These are phyloP conservation scores for Trypanosoma conorhini DNA, from an alignment of 208 protist species.

Conservation along the genomic window DNA sequence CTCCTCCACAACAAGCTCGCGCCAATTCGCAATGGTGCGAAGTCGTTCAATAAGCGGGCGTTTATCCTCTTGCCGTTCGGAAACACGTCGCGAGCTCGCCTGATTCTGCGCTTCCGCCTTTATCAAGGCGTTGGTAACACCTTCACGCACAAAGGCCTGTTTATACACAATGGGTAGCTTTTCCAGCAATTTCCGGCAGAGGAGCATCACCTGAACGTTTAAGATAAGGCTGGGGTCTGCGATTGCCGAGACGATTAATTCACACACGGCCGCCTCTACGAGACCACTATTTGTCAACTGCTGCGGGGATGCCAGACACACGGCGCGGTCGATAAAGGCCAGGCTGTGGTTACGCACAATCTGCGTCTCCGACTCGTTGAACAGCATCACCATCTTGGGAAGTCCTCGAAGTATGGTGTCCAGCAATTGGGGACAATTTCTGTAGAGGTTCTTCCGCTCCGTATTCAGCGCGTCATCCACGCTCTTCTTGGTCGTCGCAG, in stretches of 20 bases:
- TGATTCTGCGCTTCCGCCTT: slow-evolving; percentile 36
- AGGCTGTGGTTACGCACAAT: slow-evolving; percentile 43
- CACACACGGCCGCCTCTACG: slow-evolving; percentile 39
- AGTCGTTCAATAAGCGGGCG: slow-evolving; percentile 14
- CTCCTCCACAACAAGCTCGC: slow-evolving; percentile 42
- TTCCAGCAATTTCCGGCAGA: slow-evolving; percentile 61
- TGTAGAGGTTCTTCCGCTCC: slow-evolving; percentile 41
- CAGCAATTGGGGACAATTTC: slow-evolving; percentile 48
- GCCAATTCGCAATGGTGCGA: slow-evolving; percentile 39
- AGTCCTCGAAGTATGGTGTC: slow-evolving; percentile 50
- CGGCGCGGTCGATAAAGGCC: slow-evolving; percentile 59
- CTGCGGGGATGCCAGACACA: slow-evolving; percentile 46
- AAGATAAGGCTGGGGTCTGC: slow-evolving; percentile 42
- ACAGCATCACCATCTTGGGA: slow-evolving; percentile 56
- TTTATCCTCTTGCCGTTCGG: slow-evolving; percentile 4
- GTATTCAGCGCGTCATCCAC: slow-evolving; percentile 14
- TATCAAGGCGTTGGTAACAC: slow-evolving; percentile 58
- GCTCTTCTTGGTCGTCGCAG: neutral
- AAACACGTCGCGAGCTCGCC: neutral
- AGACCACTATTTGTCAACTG: slow-evolving; percentile 46
- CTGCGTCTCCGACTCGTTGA: slow-evolving; percentile 57
- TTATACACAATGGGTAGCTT: slow-evolving; percentile 67
- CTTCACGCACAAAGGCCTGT: slow-evolving; percentile 82
- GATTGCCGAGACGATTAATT: slow-evolving; percentile 60
- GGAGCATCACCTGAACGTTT: slow-evolving; percentile 54